These are phyloP conservation scores for Hypoxylon crocopeplum DNA, from an alignment of 495 filamentous ascomycete species.

Conservation along the genomic window DNA sequence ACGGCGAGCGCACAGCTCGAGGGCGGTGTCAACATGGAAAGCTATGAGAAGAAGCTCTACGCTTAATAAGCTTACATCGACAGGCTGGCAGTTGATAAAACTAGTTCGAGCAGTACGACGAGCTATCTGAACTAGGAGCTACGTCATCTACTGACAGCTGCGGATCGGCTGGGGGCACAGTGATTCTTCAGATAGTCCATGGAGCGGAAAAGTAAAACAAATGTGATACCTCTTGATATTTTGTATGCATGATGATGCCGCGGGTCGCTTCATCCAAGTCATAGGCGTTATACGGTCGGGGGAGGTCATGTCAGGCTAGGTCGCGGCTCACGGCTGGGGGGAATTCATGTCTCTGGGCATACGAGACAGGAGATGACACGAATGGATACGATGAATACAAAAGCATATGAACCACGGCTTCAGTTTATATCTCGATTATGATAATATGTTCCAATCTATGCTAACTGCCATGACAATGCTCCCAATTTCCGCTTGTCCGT, in stretches of 20 bases:
- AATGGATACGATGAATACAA: neutral
- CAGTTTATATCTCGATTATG: neutral
- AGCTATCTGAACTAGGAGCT: neutral
- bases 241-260: conserved; percentile 25
- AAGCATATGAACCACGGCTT: neutral
- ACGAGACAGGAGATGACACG: conserved; percentile 1
- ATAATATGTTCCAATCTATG: neutral
- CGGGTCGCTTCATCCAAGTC: conserved; percentile 24
- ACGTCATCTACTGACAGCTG: neutral
- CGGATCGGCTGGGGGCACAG: conserved; percentile 6
- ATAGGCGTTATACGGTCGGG: conserved; percentile 36
- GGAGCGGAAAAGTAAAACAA: conserved; percentile 26
- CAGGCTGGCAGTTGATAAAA: neutral
- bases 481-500: neutral
- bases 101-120: neutral
- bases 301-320: conserved; percentile 26
- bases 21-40: conserved; percentile 96
- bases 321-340: conserved; percentile 2
- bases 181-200: conserved; percentile 28
- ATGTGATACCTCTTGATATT: conserved; percentile 34
- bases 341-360: conserved; percentile 22
- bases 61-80: conserved; percentile 58
- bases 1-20: conserved; percentile 94
- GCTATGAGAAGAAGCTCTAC: conserved; percentile 99
- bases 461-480: neutral